These are phyloP conservation scores for Daphne laureola DNA, from an alignment of 441 rosid species.

Conservation along the genomic window DNA sequence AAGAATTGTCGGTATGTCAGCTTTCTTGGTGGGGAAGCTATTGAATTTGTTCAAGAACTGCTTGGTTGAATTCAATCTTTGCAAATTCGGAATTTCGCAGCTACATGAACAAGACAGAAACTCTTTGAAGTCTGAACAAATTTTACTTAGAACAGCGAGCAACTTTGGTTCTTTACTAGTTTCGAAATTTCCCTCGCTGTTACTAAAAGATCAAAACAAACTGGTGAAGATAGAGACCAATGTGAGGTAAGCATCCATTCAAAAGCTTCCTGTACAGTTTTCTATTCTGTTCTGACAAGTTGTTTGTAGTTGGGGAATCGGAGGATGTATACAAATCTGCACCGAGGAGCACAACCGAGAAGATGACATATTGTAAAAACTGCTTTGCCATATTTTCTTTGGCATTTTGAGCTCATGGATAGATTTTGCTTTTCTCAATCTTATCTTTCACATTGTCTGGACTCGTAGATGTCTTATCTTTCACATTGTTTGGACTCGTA, in stretches of 20 bases:
- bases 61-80: too few species aligned
- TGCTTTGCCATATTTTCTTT: background rate
- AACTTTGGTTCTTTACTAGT: background rate
- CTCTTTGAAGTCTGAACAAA: background rate
- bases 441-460: background rate
- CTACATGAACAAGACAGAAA: slow-evolving; percentile 13
- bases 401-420: background rate
- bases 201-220: slow-evolving; percentile 1
- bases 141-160: slow-evolving; percentile 10
- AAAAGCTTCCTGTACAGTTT: background rate
- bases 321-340: background rate
- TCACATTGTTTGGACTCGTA: background rate
- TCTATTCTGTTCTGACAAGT: background rate
- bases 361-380: background rate
- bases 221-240: background rate
- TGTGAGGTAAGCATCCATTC: slow-evolving; percentile 4
- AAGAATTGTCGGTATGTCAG: slow-evolving; percentile 13
- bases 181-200: background rate
- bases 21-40: too few species aligned
- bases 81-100: background rate
- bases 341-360: background rate
- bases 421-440: background rate
- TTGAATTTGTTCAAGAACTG: too few species aligned
- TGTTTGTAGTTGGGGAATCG: background rate
- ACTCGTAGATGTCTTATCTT: slow-evolving; percentile 6